phyloP scores from a whole-genome alignment of 345 rosid genomes.

The Adansonia digitata region DNA sequence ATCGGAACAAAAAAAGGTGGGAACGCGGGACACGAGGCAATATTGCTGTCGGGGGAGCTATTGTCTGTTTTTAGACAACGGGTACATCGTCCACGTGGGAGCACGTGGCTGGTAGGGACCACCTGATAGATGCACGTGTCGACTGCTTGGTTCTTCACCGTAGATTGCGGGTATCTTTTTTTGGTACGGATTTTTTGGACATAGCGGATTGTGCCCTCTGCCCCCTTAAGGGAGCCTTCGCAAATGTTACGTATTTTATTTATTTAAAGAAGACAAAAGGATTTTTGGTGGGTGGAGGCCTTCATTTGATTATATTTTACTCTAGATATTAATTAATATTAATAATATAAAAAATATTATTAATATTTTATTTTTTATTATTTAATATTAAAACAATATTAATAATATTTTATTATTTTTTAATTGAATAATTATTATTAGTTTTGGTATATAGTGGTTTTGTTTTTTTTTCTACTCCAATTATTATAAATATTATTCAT shows the following conservation, averaged over 20 bases:
- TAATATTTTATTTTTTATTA: background rate
- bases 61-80: slow-evolving; percentile 4
- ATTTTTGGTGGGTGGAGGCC: too few relatives aligned
- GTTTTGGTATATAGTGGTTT: background rate
- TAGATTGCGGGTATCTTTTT: slow-evolving; percentile 10
- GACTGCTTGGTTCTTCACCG: background rate
- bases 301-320: background rate
- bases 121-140: slow-evolving; percentile 3
- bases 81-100: slow-evolving; percentile 13
- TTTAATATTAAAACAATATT: too few relatives aligned
- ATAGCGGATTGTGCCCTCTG: background rate
- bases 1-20: background rate
- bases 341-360: background rate
- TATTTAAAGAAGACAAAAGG: too few relatives aligned
- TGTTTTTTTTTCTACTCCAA: background rate
- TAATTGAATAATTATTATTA: background rate
- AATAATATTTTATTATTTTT: too few relatives aligned
- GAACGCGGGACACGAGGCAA: background rate
- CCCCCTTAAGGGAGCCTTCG: background rate
- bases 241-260: background rate
- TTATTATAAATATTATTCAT: background rate
- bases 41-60: too few relatives aligned
- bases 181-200: background rate
- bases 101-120: slow-evolving; percentile 10
- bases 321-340: background rate